Evolutionary conservation across 1,284 basidiomycete genomes (phyloP), one percentile per base, ranked within the genome.

Genomic region (Melampsora larici-populina): DNA sequence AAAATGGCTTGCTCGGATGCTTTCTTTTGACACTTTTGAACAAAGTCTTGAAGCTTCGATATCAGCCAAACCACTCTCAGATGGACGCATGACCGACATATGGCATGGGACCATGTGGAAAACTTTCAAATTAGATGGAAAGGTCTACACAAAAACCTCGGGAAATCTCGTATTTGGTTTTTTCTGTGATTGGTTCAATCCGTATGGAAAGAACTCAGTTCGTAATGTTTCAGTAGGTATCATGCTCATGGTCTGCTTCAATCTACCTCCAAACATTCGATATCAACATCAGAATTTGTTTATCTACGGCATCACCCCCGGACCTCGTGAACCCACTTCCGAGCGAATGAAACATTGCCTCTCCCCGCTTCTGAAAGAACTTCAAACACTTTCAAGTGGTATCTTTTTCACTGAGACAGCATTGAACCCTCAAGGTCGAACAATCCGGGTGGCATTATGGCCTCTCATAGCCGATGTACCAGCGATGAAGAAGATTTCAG

Each of bases 381-480:
- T 75, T 21, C 2, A 72, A 31, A 15, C 26, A 0, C 36, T 72
- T 15, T 72, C 29, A 49, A 66, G 40, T 18, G 72, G 48, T 17
- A 18, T 74, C 8, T 67, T 26, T 29, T 74, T 67, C 43, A 21
- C 63, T 24, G 8, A 36, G 9, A 36, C 29, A 4, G 51, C 55
- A 0, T n/a, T 46, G 2, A 11, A 74, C 11, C 64, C 46, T 17
- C 15, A 43, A 5, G 46, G 64, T 40, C 31, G 72, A 5, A 11
- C 58, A 24, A 17, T 74, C 9, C 65, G 66, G 33, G 62, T 49
- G 8, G 63, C 58, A 0, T 40, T 74, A 24, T 74, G 49, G 51
- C 64, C 72, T 67, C 64, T 74, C 33, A 74, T 74, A 51, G 72
- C 72, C 11, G 48, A 74, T 51, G 51, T 74, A 48, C 72, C 72